Evolutionary conservation across 306 rosid genomes (phyloP).

Genomic region (Pyrus pyrifolia): DNA sequence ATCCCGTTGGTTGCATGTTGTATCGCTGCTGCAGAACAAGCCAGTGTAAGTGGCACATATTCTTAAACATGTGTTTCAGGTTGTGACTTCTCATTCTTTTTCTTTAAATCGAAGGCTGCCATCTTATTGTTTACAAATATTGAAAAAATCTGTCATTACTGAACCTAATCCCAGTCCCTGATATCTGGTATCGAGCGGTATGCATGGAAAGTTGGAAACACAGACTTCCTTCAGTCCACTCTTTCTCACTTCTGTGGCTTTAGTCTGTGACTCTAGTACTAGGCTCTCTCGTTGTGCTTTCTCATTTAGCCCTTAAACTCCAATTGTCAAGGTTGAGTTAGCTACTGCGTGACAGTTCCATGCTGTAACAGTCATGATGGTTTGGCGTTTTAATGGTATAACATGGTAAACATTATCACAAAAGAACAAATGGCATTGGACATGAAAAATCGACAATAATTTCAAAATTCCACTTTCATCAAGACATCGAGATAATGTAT

Average conservation of each 20-base stretch:
- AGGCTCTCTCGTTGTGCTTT: no score
- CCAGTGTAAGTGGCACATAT: constrained; percentile 54
- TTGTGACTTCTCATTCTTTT: not conserved
- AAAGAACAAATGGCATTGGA: not conserved
- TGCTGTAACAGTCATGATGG: not conserved
- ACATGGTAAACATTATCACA: not conserved
- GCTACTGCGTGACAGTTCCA: no score
- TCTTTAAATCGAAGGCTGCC: not conserved
- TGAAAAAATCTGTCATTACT: not conserved
- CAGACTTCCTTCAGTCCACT: not conserved
- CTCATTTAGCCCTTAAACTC: no score
- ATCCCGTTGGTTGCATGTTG: constrained; percentile 81
- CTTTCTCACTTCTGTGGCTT: not conserved
- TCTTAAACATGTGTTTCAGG: not conserved
- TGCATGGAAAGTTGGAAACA: not conserved
- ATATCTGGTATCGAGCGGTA: not conserved
- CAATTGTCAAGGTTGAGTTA: no score
- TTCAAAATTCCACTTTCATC: not conserved
- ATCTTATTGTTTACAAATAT: not conserved
- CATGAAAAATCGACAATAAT: not conserved
- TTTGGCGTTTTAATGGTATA: not conserved
- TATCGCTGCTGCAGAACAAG: constrained; percentile 84
- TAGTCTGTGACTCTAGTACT: not conserved
- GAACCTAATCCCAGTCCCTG: not conserved
- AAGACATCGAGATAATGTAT: constrained; percentile 1